Percentiles rank a stretch among this genome's conserved stretches.
These are phyloP conservation scores for Solanum hybrid DNA, from an alignment of 305 asterid genomes.

Conservation along the genomic window DNA sequence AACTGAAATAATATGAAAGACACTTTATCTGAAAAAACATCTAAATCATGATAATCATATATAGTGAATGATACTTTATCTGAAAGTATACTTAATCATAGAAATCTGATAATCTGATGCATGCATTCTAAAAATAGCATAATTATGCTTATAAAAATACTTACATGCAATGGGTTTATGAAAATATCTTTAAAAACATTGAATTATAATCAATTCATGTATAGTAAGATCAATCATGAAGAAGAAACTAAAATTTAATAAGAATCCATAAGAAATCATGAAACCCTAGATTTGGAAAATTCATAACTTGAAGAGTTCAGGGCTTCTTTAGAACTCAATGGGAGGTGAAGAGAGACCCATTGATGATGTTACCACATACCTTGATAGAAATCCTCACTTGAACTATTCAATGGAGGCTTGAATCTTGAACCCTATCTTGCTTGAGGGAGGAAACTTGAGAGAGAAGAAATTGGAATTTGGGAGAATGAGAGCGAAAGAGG, in stretches of 20 bases:
- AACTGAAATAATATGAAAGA: too few relatives aligned
- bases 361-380: not conserved
- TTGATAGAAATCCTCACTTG: not conserved
- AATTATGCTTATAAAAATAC: not conserved
- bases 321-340: not conserved
- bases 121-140: not conserved
- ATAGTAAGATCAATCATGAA: not conserved
- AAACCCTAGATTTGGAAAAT: not conserved
- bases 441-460: not conserved
- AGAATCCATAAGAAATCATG: not conserved
- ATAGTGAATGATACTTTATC: too few relatives aligned
- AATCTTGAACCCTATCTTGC: not conserved
- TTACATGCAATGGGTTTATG: not conserved
- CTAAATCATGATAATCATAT: too few relatives aligned
- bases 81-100: not conserved
- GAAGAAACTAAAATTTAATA: not conserved
- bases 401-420: not conserved
- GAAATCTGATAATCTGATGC: not conserved
- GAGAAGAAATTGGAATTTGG: not conserved
- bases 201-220: not conserved
- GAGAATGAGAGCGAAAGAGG: not conserved
- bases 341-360: not conserved
- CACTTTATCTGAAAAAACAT: too few relatives aligned
- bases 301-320: not conserved
- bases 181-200: not conserved